phyloP scores from a whole-genome alignment of 352 stramenopile species.

The Globisporangium parvum region DNA sequence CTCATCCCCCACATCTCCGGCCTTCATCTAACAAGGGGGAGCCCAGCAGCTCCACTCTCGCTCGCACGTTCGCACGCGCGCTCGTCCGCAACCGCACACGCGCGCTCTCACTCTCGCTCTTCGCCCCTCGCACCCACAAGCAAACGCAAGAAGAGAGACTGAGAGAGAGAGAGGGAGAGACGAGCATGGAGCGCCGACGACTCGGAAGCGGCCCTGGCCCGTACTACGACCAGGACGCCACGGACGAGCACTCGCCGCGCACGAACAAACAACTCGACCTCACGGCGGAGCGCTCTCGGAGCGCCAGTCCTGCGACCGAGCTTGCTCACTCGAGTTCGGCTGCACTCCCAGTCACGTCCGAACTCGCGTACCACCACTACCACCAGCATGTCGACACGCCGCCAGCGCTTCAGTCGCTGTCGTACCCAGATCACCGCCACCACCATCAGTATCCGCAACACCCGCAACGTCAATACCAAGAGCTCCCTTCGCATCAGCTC shows the following conservation, averaged over 20 bases:
- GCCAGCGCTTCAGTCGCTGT: too few relatives aligned
- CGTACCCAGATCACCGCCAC: too few relatives aligned
- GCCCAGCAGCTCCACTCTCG: not conserved
- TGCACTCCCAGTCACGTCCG: too few relatives aligned
- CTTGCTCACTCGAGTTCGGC: too few relatives aligned
- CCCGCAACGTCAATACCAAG: not conserved
- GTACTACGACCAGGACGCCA: conserved; percentile 1
- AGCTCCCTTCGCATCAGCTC: not conserved
- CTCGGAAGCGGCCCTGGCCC: not conserved
- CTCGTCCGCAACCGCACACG: conserved; percentile 2
- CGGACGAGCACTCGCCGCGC: not conserved
- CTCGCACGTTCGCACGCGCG: not conserved
- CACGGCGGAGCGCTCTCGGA: too few relatives aligned
- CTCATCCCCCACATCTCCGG: conserved; percentile 7
- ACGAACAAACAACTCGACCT: too few relatives aligned
- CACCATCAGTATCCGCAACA: too few relatives aligned
- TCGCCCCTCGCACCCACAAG: not conserved
- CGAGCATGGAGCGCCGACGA: conserved; percentile 1
- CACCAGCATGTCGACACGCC: too few relatives aligned
- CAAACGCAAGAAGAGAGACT: not conserved
- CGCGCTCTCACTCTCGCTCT: conserved; percentile 5
- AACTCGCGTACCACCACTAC: too few relatives aligned
- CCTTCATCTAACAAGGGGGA: conserved; percentile 13
- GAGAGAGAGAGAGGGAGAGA: not conserved
- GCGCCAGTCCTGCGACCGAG: too few relatives aligned